These are phyloP conservation scores for Chamaecrista fasciculata DNA, from an alignment of 306 rosid genomes.

Conservation along the genomic window DNA sequence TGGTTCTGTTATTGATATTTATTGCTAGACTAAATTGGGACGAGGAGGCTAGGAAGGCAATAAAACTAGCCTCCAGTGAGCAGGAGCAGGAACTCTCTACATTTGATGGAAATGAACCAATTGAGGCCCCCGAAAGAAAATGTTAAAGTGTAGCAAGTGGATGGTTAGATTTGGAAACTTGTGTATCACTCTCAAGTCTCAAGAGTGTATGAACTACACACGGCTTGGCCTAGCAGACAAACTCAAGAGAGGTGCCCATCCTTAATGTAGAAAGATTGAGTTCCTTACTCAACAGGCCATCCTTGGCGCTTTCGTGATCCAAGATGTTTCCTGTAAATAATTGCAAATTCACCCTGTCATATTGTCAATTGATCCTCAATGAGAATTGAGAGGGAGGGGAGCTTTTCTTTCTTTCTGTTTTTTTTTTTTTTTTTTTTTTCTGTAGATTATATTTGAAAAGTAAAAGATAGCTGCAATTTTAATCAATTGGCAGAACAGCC, in stretches of 20 bases:
- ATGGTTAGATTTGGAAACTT: background rate
- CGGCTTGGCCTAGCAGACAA: slow-evolving; percentile 4
- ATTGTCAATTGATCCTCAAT: slow-evolving; percentile 9
- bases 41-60: slow-evolving; percentile 58
- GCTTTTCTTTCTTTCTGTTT: too few relatives aligned
- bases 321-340: slow-evolving; percentile 1
- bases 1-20: slow-evolving; percentile 45
- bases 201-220: background rate
- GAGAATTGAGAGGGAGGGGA: too few relatives aligned
- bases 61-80: slow-evolving; percentile 25
- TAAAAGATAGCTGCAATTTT: background rate
- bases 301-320: background rate
- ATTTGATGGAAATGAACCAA: slow-evolving; percentile 27
- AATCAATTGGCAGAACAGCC: slow-evolving; percentile 22
- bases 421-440: background rate
- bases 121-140: slow-evolving; percentile 25
- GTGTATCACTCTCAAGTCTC: background rate
- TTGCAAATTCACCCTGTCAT: slow-evolving; percentile 4
- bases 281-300: background rate
- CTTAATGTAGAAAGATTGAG: background rate
- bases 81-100: slow-evolving; percentile 11
- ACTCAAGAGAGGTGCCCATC: background rate
- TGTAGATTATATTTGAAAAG: background rate
- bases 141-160: slow-evolving; percentile 9
- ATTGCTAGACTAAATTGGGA: slow-evolving; percentile 58